phyloP scores from a whole-genome alignment of 495 filamentous ascomycete species.

The Podospora fimiseda region DNA sequence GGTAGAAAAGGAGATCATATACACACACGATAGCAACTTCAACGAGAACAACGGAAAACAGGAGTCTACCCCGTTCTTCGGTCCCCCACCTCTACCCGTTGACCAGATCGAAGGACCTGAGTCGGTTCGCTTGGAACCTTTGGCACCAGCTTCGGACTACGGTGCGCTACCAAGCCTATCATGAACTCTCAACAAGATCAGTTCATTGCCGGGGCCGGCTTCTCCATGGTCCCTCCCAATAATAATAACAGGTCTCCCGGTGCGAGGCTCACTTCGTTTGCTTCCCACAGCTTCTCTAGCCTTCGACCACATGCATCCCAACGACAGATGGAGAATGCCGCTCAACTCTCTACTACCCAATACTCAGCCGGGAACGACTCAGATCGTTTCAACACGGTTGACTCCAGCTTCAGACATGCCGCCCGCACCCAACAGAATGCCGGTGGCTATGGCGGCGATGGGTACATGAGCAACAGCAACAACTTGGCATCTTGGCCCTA shows the following conservation, averaged over 20 bases:
- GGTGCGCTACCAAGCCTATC: not conserved
- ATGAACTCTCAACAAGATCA: not conserved
- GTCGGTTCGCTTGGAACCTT: not conserved
- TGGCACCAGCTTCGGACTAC: not conserved
- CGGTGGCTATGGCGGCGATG: constrained; percentile 44
- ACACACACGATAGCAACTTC: too few relatives aligned
- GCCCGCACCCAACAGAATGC: constrained; percentile 38
- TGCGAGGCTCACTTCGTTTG: constrained; percentile 15
- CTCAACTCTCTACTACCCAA: constrained; percentile 30
- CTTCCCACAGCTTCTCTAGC: constrained; percentile 57
- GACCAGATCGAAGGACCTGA: too few relatives aligned
- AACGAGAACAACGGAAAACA: too few relatives aligned
- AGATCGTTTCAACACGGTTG: constrained; percentile 39
- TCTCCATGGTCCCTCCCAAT: not conserved
- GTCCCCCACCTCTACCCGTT: too few relatives aligned
- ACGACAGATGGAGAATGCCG: constrained; percentile 35
- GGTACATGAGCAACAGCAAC: constrained; percentile 35
- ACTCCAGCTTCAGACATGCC: constrained; percentile 50
- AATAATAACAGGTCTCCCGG: constrained; percentile 34
- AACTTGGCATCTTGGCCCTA: constrained; percentile 48
- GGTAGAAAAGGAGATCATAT: too few relatives aligned
- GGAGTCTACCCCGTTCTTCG: too few relatives aligned
- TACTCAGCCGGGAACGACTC: constrained; percentile 42
- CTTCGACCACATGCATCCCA: constrained; percentile 62
- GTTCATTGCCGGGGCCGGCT: not conserved